Base-by-base conservation (phyloP, 805 yeast genomes). In the Ogataea methanolica region DNA sequence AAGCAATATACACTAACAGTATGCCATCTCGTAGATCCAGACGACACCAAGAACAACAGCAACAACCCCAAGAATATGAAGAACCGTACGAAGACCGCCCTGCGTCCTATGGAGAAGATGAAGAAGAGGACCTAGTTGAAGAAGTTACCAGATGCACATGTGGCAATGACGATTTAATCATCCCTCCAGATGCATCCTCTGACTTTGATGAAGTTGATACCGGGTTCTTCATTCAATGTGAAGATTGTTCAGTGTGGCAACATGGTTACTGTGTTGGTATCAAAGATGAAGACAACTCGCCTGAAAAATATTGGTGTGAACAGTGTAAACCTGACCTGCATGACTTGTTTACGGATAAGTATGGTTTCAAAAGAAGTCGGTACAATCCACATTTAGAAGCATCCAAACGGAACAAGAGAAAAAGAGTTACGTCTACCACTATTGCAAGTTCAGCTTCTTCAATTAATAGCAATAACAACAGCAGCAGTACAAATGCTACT, bases 281-380 rank as follows among this genome's bases (percentile, higher is more conserved):
- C 48, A 73, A 74, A 46, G 81, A 79, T 43, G 88, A 83, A 51
- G 80, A 78, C 14, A 83, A 79, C 43, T 88, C 89, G 2, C 97
- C 97, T 4, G 97, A 92, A 48, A 88, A 88, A 65, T 92, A 94
- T 67, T 89, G 91, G 88, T 92, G 99, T 73, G 99, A 92, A 64
- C 67, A 70, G 54, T 92, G 99, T 70, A 80, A 83, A 53, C 97
- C 97, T 0, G 91, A 87, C 31, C 68, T 87, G 41, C 99, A 92
- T 63, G 66, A 76, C 4, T 53, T 73, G 44, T 69, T 85, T 16
- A 67, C 66, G 15, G 75, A 75, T 31, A 69, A 71, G 16, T 69
- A 73, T 35, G 72, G 74, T 15, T 76, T 76, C 33, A 75, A 74
- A 45, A 75, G 73, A 36, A 71, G 80, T 31, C 64, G 66, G 52